A percentile compares a stretch with the other conserved stretches of the same genome.
Conservation (phyloP, 2,329 filamentous ascomycete genomes). For the Sporothrix protearum region DNA sequence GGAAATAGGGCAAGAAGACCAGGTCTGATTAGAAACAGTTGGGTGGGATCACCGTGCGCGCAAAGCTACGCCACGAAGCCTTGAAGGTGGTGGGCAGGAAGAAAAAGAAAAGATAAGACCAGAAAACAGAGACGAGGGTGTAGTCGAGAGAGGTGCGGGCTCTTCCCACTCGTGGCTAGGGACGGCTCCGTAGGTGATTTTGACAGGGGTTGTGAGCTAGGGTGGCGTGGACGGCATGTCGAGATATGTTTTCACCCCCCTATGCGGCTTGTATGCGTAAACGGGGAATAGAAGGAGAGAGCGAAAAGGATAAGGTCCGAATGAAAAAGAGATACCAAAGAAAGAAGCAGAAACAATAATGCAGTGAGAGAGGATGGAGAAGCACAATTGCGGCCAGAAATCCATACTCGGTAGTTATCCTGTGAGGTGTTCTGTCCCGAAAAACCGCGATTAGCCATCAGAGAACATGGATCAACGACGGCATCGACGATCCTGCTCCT, state of each 20-base stretch:
- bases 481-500: neutral
- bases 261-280: neutral
- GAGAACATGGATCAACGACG: neutral
- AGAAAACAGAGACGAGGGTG: neutral
- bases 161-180: constrained; percentile 9
- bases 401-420: neutral
- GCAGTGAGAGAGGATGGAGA: neutral
- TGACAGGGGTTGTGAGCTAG: neutral
- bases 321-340: neutral
- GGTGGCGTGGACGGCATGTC: constrained; percentile 18
- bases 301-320: neutral
- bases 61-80: neutral
- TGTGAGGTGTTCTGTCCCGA: too few species aligned
- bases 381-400: too few species aligned
- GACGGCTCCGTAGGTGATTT: constrained; percentile 5
- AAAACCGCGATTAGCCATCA: neutral
- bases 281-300: neutral
- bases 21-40: neutral
- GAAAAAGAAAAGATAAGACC: neutral
- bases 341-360: neutral
- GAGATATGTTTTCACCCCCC: neutral
- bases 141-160: constrained; percentile 3
- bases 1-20: neutral
- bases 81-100: neutral
- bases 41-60: constrained; percentile 10